Evolutionary conservation across 768 basidiomycete genomes (phyloP).

Genomic region (Lactarius pseudohatsudake): DNA sequence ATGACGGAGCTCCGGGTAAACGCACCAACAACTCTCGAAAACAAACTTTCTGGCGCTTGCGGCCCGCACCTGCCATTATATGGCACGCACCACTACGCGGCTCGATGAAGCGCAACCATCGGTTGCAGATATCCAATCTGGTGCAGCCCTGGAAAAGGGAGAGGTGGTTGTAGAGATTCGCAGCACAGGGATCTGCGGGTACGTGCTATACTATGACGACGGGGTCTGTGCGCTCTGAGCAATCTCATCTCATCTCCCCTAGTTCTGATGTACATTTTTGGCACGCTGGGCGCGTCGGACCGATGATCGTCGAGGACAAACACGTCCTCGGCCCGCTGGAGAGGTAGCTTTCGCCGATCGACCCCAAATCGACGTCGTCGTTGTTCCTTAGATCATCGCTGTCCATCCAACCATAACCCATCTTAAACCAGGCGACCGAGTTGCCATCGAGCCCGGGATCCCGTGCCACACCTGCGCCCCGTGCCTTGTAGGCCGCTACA

Average conservation of each 20-base stretch:
- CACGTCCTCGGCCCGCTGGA: constrained; percentile 53
- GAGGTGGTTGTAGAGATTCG: constrained; percentile 67
- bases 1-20: too few species aligned
- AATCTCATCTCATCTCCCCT: constrained; percentile 4
- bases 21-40: too few species aligned
- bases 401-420: constrained; percentile 21
- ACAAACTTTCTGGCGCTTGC: too few species aligned
- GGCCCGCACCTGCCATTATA: too few species aligned
- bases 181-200: constrained; percentile 72
- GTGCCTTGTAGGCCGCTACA: constrained; percentile 65
- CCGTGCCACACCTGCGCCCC: constrained; percentile 65
- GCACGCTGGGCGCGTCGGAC: constrained; percentile 67
- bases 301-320: constrained; percentile 69
- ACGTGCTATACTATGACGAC: constrained; percentile 29
- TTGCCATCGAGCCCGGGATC: constrained; percentile 69
- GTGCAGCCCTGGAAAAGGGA: constrained; percentile 35
- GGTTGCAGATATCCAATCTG: constrained; percentile 20
- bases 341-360: constrained; percentile 41
- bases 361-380: background rate
- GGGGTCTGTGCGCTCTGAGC: background rate
- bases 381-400: constrained; percentile 2
- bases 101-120: constrained; percentile 36
- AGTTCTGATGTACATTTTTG: constrained; percentile 77
- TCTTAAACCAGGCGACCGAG: constrained; percentile 51
- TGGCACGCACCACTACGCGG: background rate